These are phyloP conservation scores for Calonectria montana DNA, from an alignment of 2,329 filamentous ascomycete species.

Conservation along the genomic window DNA sequence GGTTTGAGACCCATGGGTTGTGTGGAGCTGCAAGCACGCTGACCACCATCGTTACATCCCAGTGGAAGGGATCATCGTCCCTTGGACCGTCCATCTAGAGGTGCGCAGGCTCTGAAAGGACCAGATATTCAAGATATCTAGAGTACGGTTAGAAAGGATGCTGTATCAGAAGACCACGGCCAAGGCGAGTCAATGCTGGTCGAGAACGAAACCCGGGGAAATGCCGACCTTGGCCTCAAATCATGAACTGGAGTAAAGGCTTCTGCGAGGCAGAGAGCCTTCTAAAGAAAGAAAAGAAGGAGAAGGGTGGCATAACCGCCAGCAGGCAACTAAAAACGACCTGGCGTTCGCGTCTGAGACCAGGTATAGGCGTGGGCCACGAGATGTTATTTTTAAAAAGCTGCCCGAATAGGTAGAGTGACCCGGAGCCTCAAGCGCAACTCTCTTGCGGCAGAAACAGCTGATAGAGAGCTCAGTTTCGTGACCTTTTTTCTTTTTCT, in stretches of 20 bases:
- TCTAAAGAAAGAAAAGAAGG: not conserved
- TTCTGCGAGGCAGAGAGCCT: not conserved
- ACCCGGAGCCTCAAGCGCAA: not conserved
- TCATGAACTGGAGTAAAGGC: not conserved
- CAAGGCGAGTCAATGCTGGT: no score
- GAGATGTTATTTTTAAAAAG: not conserved
- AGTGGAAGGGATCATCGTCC: constrained; percentile 76
- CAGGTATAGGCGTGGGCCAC: not conserved
- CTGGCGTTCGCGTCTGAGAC: not conserved
- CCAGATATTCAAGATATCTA: constrained; percentile 10
- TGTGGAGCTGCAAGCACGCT: constrained; percentile 70
- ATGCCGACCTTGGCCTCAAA: not conserved
- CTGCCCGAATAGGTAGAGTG: not conserved
- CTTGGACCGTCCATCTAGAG: constrained; percentile 41
- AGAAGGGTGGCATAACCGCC: constrained; percentile 34
- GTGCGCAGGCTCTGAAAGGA: constrained; percentile 1
- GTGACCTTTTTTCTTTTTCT: no score
- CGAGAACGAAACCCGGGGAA: not conserved
- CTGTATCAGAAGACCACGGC: no score
- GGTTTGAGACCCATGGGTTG: constrained; percentile 63
- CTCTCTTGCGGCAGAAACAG: not conserved
- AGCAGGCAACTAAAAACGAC: constrained; percentile 13
- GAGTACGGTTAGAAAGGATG: not conserved
- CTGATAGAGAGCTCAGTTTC: not conserved
- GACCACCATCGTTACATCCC: constrained; percentile 76